Base-by-base conservation (phyloP, 768 basidiomycete species). In the Mycena belliarum region DNA sequence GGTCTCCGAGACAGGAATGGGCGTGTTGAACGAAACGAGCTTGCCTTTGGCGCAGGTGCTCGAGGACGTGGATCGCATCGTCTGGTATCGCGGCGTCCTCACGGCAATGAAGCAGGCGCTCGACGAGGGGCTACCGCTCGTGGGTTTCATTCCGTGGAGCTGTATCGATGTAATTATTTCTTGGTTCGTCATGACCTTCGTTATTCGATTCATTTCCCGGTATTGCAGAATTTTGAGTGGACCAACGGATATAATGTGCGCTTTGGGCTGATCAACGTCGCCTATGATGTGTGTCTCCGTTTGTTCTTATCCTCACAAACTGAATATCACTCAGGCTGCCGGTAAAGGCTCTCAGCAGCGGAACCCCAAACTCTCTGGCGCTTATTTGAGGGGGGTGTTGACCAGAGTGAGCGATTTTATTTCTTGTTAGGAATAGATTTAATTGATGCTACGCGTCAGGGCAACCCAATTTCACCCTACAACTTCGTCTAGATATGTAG, bases 1-100 rank as follows among this genome's bases (percentile, higher is more conserved):
- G 9, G 53, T 78, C 26, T 79, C 78, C 10, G 79, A 80, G 69
- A 80, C 78, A 55, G 79, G 78, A 14, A 78, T 79, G 61, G 68
- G 74, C 10, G 73, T 72, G 29, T 70, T 76, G 65, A 70, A 70
- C 51, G 78, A 79, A 64, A 72, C 70, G 61, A 60, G 49, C 28
- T 57, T 73, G 16, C 67, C 77, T 0, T 45, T 73, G 16, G 72
- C 70, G 28, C 61, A 74, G 48, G 72, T 70, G 15, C 38, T 77
- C 11, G 58, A 74, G 23, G 77, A 79, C 60, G 65, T 61, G 4
- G 77, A 78, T 54, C 68, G 79, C 3, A 65, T 76, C 21, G 73
- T 73, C 23, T 80, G 77, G 65, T 80, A 72, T 63, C 55, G 68
- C 4, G 72, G 73, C 12, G 73, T 75, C 38, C 60, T 72, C 12